Percentiles rank a stretch among this genome's conserved stretches.
Evolutionary conservation across 306 rosid species (phyloP).

Genomic region (Medicago ruthenica): DNA sequence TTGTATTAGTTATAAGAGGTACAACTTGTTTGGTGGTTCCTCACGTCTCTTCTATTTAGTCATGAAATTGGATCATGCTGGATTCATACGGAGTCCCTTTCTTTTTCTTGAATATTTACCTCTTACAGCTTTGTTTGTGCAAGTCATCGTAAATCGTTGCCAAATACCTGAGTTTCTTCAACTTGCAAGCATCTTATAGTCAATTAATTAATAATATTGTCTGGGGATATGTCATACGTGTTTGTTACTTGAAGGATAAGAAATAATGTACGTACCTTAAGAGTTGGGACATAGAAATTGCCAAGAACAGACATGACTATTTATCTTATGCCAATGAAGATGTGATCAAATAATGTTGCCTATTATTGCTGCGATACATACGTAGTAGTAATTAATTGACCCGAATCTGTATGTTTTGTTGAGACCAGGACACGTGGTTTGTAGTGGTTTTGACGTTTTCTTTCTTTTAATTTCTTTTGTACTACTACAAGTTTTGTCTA

Average conservation of each 20-base stretch:
- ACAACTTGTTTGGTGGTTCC: too few relatives aligned
- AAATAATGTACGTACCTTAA: background rate
- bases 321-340: constrained; percentile 15
- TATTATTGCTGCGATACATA: too few relatives aligned
- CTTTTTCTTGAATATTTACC: constrained; percentile 10
- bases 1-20: too few relatives aligned
- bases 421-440: too few relatives aligned
- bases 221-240: background rate
- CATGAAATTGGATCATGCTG: background rate
- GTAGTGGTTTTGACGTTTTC: background rate
- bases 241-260: constrained; percentile 44
- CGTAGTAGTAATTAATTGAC: too few relatives aligned
- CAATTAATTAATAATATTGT: background rate
- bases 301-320: background rate
- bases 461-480: too few relatives aligned
- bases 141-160: constrained; percentile 30
- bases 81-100: background rate
- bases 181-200: constrained; percentile 41
- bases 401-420: too few relatives aligned
- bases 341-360: background rate
- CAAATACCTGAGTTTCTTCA: constrained; percentile 40
- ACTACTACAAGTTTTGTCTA: background rate
- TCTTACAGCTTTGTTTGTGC: background rate
- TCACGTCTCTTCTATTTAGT: too few relatives aligned
- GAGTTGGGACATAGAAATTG: background rate